phyloP scores from a whole-genome alignment of 2,329 filamentous ascomycete genomes.

The Exophiala calicioides region DNA sequence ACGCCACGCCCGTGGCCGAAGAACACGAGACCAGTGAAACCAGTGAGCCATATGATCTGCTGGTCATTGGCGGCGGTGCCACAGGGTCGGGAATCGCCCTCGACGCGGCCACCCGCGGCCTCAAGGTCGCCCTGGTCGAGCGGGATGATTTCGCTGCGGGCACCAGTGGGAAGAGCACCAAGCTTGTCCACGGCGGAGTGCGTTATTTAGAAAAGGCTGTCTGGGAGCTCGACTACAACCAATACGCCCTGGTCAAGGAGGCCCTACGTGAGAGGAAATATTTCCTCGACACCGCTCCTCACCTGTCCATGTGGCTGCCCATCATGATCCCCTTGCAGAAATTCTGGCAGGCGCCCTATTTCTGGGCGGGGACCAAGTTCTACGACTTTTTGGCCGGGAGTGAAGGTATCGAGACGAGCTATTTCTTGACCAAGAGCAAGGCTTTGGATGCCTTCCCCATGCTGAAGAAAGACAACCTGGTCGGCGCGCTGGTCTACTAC shows the following conservation, averaged over 20 bases:
- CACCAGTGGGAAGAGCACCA: slow-evolving; percentile 84
- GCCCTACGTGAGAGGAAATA: slow-evolving; percentile 80
- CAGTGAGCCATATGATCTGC: slow-evolving; percentile 68
- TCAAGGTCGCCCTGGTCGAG: slow-evolving; percentile 79
- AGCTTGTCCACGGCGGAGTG: slow-evolving; percentile 82
- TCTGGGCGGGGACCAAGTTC: slow-evolving; percentile 71
- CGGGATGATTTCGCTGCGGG: slow-evolving; percentile 80
- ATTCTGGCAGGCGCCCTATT: slow-evolving; percentile 80
- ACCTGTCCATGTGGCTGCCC: slow-evolving; percentile 76
- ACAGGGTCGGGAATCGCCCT: slow-evolving; percentile 79
- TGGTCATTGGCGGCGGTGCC: slow-evolving; percentile 77
- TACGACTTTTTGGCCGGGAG: slow-evolving; percentile 84
- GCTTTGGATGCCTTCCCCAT: slow-evolving; percentile 86
- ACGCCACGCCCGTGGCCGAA: slow-evolving; percentile 24
- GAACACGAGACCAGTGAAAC: slow-evolving; percentile 46
- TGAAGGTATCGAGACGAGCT: slow-evolving; percentile 85
- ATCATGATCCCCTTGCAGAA: slow-evolving; percentile 81
- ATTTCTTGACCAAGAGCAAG: slow-evolving; percentile 84
- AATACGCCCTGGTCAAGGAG: slow-evolving; percentile 76
- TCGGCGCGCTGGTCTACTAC: slow-evolving; percentile 86
- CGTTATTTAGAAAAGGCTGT: slow-evolving; percentile 84
- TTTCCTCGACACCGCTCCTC: slow-evolving; percentile 79
- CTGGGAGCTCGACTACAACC: slow-evolving; percentile 80
- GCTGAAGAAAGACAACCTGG: slow-evolving; percentile 75
- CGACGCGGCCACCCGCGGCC: slow-evolving; percentile 74